Evolutionary conservation across 2,329 filamentous ascomycete genomes (phyloP).

Genomic region (Phialemonium atrogriseum): DNA sequence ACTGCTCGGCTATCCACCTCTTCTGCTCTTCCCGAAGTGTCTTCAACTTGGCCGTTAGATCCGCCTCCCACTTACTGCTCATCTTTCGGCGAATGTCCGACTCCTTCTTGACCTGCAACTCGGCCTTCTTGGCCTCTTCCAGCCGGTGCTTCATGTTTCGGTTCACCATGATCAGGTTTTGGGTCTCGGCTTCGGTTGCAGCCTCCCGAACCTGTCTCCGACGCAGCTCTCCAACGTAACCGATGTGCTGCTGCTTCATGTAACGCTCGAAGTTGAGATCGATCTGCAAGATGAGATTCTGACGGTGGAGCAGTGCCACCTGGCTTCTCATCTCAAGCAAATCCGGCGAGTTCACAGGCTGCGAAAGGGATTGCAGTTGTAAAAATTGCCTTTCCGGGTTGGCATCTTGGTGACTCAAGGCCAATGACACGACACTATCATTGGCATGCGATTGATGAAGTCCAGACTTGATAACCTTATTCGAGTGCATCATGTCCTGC

Average conservation of each 20-base stretch:
- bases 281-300: slow-evolving; percentile 69
- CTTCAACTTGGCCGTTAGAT: slow-evolving; percentile 59
- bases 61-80: slow-evolving; percentile 70
- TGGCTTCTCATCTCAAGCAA: slow-evolving; percentile 27
- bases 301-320: slow-evolving; percentile 55
- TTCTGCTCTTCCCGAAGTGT: slow-evolving; percentile 62
- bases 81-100: slow-evolving; percentile 63
- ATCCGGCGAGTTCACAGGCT: slow-evolving; percentile 17
- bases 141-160: slow-evolving; percentile 64
- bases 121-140: slow-evolving; percentile 62
- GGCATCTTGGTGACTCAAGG: slow-evolving; percentile 41
- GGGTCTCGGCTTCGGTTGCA: slow-evolving; percentile 72
- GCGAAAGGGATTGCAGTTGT: slow-evolving; percentile 18
- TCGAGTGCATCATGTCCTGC: slow-evolving; percentile 52
- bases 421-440: slow-evolving; percentile 48
- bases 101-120: slow-evolving; percentile 63
- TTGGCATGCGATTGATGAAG: slow-evolving; percentile 47
- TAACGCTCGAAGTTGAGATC: slow-evolving; percentile 79
- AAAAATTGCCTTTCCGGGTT: slow-evolving; percentile 27
- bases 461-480: slow-evolving; percentile 48
- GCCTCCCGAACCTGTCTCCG: slow-evolving; percentile 68
- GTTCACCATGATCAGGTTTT: slow-evolving; percentile 71
- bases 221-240: slow-evolving; percentile 71
- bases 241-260: slow-evolving; percentile 74
- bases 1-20: slow-evolving; percentile 50